These are phyloP conservation scores for Echium plantagineum DNA, from an alignment of 257 asterid genomes.

Conservation along the genomic window DNA sequence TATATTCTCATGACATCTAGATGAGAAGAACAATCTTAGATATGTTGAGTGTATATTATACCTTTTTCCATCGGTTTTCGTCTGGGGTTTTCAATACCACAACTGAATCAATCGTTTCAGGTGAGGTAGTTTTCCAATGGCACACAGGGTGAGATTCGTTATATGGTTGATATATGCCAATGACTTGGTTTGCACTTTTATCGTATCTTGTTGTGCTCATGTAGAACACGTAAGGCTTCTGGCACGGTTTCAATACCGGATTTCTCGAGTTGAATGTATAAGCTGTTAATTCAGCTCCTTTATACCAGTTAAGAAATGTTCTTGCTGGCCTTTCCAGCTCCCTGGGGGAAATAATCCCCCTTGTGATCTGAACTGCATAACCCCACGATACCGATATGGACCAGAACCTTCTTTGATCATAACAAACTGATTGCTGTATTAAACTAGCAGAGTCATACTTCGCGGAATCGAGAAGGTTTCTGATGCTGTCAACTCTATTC, in stretches of 20 bases:
- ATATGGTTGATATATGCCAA: constrained; percentile 44
- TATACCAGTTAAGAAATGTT: constrained; percentile 73
- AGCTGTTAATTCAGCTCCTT: constrained; percentile 66
- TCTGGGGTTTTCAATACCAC: constrained; percentile 57
- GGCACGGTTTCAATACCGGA: constrained; percentile 72
- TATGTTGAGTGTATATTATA: constrained; percentile 1
- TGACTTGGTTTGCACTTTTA: constrained; percentile 34
- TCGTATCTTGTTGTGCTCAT: constrained; percentile 46
- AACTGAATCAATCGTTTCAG: constrained; percentile 35
- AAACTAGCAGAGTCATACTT: constrained; percentile 61
- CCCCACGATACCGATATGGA: constrained; percentile 80
- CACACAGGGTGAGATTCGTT: constrained; percentile 47
- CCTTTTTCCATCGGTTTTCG: constrained; percentile 52
- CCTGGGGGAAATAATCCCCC: constrained; percentile 64
- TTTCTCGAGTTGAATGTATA: constrained; percentile 88
- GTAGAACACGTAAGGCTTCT: constrained; percentile 64
- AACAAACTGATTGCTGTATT: constrained; percentile 71
- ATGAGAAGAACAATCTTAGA: background rate
- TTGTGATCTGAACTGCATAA: constrained; percentile 50
- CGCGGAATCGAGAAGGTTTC: constrained; percentile 36
- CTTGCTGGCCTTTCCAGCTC: constrained; percentile 77
- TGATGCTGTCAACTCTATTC: constrained; percentile 35
- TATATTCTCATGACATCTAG: background rate
- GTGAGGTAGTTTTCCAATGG: constrained; percentile 49
- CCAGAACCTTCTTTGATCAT: constrained; percentile 55